These are phyloP conservation scores for Clitoria ternatea DNA, from an alignment of 306 rosid genomes.

Conservation along the genomic window DNA sequence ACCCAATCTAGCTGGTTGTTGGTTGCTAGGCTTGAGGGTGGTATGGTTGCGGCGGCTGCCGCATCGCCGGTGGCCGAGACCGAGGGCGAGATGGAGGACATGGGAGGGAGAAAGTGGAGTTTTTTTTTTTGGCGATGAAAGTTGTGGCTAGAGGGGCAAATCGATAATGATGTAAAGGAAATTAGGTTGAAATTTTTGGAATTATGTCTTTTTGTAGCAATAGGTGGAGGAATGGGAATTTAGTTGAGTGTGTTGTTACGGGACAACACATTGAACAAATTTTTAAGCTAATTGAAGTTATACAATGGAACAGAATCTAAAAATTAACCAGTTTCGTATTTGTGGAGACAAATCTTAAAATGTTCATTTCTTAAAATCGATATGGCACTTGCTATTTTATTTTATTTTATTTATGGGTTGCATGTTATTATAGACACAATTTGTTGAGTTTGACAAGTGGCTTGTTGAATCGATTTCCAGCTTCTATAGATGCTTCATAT, in stretches of 20 bases:
- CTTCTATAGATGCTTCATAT: neutral
- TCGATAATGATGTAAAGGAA: neutral
- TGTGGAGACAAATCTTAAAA: neutral
- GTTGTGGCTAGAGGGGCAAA: neutral
- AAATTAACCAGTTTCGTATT: neutral
- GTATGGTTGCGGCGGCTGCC: neutral
- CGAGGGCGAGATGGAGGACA: neutral
- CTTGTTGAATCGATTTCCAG: neutral
- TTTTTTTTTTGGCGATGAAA: neutral
- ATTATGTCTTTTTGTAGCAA: too few species aligned
- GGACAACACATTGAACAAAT: neutral
- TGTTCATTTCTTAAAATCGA: neutral
- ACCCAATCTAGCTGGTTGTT: slow-evolving; percentile 26
- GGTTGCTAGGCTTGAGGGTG: neutral
- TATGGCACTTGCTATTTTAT: neutral
- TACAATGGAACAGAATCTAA: neutral
- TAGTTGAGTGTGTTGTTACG: neutral
- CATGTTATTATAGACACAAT: neutral
- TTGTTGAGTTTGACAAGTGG: neutral
- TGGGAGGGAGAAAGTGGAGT: neutral
- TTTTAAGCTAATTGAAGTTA: neutral
- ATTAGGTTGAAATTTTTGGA: neutral
- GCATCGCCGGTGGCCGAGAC: neutral
- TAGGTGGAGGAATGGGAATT: neutral
- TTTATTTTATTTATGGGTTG: neutral